A percentile compares a stretch with the other conserved stretches of the same genome.
phyloP scores from a whole-genome alignment of 2,329 filamentous ascomycete genomes.

The Cercospora berteroae region DNA sequence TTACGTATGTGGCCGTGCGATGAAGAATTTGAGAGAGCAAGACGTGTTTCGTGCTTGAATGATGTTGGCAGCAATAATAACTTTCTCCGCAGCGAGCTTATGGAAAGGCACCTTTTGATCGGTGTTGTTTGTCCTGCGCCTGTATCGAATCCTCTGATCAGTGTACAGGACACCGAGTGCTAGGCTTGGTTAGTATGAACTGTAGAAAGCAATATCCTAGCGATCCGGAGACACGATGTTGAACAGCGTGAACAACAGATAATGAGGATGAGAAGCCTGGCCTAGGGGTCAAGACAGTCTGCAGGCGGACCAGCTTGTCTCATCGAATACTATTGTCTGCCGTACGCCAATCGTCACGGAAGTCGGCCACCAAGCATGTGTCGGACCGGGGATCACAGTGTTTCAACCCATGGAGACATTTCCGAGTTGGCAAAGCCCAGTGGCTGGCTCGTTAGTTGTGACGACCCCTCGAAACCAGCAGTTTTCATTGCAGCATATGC shows the following conservation, averaged over 20 bases:
- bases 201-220: neutral
- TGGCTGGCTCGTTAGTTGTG: neutral
- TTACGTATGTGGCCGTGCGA: neutral
- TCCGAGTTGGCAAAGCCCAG: neutral
- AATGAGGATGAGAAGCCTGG: neutral
- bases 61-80: neutral
- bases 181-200: neutral
- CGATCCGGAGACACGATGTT: neutral
- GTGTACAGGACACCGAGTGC: neutral
- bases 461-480: neutral
- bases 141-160: neutral
- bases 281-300: neutral
- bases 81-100: neutral
- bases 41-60: neutral
- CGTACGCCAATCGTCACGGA: neutral
- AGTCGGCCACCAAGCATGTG: neutral
- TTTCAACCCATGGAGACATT: neutral
- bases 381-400: neutral
- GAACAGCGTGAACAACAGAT: neutral
- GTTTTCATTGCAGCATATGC: neutral
- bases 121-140: neutral
- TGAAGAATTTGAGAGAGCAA: neutral
- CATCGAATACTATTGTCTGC: neutral
- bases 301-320: neutral
- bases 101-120: neutral